Base-by-base conservation (phyloP, 768 basidiomycete species). In the Rhizopogon vesiculosus region DNA sequence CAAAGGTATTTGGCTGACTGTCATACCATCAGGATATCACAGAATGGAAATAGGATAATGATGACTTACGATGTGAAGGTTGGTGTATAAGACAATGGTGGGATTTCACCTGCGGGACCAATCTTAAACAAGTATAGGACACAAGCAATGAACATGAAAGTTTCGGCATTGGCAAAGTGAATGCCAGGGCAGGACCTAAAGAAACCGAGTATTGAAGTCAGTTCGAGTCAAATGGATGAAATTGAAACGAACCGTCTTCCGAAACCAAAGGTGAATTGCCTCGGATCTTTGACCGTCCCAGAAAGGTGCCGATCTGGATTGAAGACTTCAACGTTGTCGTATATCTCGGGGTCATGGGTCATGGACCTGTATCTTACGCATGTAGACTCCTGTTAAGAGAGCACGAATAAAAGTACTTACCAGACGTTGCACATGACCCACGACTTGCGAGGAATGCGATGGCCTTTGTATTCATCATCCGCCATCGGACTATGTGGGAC, bases 241-340 rank as follows among this genome's bases (percentile, higher is more conserved):
- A 5, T 31, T 3, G 13, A 31, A 22, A 53, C 42, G n/a, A 15
- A 56, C 40, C 49, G 56, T 51, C 62, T 60, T 29, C 62, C 62
- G 41, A 63, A 63, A 22, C 64, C 59, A 56, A 65, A 66, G 1
- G 55, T 56, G 40, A 58, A 61, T 2, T 40, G 29, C 8, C 53
- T 42, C 2, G 67, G 67, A 46, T 69, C 65, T 15, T 58, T 60
- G 1, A 55, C 54, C 31, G 7, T 31, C 31, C 31, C 31, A 31
- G 31, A 31, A 2, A 69, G 56, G 43, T 62, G 63, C 3, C 71
- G 66, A 10, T 66, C 61, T 7, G 69, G 69, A 28, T 62, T 62
- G 59, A 73, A 72, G 16, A 16, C 43, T 44, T 62, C 54, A 3
- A 68, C 66, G 33, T 72, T 50, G 3, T 70, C 66, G 45, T 70